Evolutionary conservation across 495 filamentous ascomycete genomes (phyloP).

Genomic region (Penicillium robsamsonii): DNA sequence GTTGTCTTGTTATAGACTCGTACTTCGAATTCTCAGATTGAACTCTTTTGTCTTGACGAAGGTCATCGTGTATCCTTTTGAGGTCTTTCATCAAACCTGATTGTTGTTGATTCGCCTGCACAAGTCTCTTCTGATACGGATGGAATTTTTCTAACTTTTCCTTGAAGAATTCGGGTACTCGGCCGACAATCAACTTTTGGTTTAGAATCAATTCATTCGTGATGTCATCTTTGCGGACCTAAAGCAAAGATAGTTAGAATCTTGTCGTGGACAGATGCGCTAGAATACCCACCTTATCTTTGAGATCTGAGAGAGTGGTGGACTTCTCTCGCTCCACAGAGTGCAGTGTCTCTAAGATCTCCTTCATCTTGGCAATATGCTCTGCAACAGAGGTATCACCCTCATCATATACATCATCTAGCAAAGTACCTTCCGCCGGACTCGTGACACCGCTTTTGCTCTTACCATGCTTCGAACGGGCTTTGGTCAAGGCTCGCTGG

Average conservation of each 20-base stretch:
- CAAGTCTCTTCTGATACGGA: conserved; percentile 83
- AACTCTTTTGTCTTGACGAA: conserved; percentile 92
- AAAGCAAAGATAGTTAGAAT: conserved; percentile 7
- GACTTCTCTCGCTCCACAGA: conserved; percentile 85
- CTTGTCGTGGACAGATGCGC: neutral
- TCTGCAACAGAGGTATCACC: conserved; percentile 75
- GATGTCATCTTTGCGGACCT: conserved; percentile 96
- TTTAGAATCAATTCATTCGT: conserved; percentile 91
- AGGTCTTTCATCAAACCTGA: conserved; percentile 91
- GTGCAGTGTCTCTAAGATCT: conserved; percentile 86
- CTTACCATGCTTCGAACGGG: conserved; percentile 58
- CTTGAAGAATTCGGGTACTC: conserved; percentile 87
- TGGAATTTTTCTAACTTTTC: conserved; percentile 94
- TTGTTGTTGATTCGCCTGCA: conserved; percentile 94
- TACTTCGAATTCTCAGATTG: conserved; percentile 93
- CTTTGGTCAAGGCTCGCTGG: conserved; percentile 75
- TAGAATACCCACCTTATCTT: conserved; percentile 73
- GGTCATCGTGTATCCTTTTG: conserved; percentile 78
- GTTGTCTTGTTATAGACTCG: conserved; percentile 79
- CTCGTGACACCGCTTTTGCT: conserved; percentile 61
- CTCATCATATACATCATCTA: conserved; percentile 91
- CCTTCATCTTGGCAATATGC: conserved; percentile 86
- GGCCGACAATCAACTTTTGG: conserved; percentile 83
- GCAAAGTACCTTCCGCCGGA: conserved; percentile 70
- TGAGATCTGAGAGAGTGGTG: conserved; percentile 93